These are phyloP conservation scores for Stemphylium beticola DNA, from an alignment of 2,329 filamentous ascomycete species.

Conservation along the genomic window DNA sequence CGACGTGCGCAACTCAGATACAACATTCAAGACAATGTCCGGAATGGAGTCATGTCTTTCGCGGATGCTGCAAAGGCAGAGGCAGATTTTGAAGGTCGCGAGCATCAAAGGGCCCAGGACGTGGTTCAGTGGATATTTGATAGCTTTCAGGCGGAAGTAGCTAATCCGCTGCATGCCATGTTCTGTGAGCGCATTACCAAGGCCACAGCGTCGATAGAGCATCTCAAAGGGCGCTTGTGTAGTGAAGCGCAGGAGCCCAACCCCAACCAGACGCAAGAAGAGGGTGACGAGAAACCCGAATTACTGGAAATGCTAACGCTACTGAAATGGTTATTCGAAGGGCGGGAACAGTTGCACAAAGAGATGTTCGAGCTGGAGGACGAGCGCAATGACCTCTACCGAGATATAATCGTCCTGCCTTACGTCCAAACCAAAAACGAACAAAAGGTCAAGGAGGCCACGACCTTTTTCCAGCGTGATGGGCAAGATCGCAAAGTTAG, in stretches of 20 bases:
- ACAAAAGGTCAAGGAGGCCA: conserved; percentile 79
- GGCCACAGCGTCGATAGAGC: conserved; percentile 78
- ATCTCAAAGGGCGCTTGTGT: conserved; percentile 74
- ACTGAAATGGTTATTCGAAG: conserved; percentile 96
- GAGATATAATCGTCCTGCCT: conserved; percentile 80
- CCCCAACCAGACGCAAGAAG: conserved; percentile 87
- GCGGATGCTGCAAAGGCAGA: conserved; percentile 83
- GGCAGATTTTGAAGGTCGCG: conserved; percentile 72
- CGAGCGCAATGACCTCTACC: conserved; percentile 85
- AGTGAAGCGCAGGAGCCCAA: conserved; percentile 71
- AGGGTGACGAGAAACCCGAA: conserved; percentile 94
- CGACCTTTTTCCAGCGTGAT: conserved; percentile 83
- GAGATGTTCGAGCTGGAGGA: conserved; percentile 84
- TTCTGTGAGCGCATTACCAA: conserved; percentile 76
- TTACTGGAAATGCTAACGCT: conserved; percentile 92
- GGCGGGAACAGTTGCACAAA: conserved; percentile 84
- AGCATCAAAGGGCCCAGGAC: conserved; percentile 73
- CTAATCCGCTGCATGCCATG: conserved; percentile 82
- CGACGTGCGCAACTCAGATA: conserved; percentile 70
- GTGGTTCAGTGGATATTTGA: conserved; percentile 82
- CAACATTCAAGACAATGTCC: conserved; percentile 80
- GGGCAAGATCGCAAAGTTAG: conserved; percentile 72
- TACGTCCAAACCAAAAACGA: conserved; percentile 75
- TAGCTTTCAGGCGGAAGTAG: conserved; percentile 78
- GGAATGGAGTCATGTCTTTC: conserved; percentile 78